phyloP scores from a whole-genome alignment of 176 grass and related monocot species.

The Rhynchospora tenuis region DNA sequence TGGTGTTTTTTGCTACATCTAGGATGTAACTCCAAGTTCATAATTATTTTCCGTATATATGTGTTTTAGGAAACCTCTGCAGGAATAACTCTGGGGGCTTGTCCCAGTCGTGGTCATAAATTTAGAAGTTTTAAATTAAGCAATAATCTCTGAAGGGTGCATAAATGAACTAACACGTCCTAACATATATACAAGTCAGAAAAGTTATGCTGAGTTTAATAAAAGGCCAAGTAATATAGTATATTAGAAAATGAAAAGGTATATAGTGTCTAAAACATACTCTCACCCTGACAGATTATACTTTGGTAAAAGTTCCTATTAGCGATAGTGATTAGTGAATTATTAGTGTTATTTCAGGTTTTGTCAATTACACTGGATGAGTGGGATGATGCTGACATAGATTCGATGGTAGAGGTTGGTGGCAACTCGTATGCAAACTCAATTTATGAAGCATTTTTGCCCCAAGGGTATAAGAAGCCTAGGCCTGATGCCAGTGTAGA shows the following conservation, averaged over 20 bases:
- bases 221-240: neutral
- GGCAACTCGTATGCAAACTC: constrained; percentile 99
- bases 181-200: neutral
- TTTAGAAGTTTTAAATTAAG: neutral
- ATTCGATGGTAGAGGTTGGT: constrained; percentile 93
- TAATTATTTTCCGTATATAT: constrained; percentile 13
- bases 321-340: neutral
- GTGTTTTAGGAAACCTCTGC: neutral
- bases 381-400: constrained; percentile 83
- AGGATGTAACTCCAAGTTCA: constrained; percentile 18
- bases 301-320: no score
- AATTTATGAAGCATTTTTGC: constrained; percentile 98
- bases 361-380: constrained; percentile 91
- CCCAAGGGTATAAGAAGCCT: constrained; percentile 79
- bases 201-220: neutral
- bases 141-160: neutral
- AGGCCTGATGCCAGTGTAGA: constrained; percentile 63
- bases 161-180: neutral
- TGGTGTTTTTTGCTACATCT: constrained; percentile 1
- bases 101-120: neutral
- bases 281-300: no score
- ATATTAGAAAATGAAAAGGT: constrained; percentile 19
- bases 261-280: no score
- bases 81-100: neutral
- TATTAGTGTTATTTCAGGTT: constrained; percentile 40